phyloP scores from a whole-genome alignment of 805 yeast species.

The Teunomyces cretensis region DNA sequence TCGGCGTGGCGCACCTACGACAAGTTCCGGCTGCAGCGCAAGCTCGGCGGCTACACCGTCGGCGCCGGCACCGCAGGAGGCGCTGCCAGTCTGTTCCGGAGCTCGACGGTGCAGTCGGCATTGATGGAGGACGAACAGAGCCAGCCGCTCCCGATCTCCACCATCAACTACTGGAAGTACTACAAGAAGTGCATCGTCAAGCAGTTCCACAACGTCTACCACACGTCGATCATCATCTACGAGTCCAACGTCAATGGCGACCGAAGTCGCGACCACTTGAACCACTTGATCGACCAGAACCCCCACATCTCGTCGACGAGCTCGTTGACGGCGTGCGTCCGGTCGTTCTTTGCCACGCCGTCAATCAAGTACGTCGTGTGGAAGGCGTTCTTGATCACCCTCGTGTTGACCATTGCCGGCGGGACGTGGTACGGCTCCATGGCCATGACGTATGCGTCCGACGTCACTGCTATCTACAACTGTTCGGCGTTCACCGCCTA shows the following conservation, averaged over 20 bases:
- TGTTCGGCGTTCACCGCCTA: conserved; percentile 89
- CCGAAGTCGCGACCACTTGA: conserved; percentile 30
- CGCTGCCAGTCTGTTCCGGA: background rate
- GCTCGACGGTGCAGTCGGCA: background rate
- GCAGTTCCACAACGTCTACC: conserved; percentile 45
- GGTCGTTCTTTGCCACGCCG: conserved; percentile 40
- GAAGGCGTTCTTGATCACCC: conserved; percentile 46
- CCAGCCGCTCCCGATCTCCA: conserved; percentile 9
- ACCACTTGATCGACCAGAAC: conserved; percentile 34
- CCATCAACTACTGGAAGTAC: conserved; percentile 20
- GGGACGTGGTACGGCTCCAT: conserved; percentile 85
- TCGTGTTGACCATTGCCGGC: conserved; percentile 72
- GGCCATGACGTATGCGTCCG: conserved; percentile 76
- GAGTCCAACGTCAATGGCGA: conserved; percentile 40
- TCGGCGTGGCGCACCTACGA: conserved; percentile 45
- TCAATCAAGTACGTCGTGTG: conserved; percentile 49
- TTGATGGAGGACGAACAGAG: conserved; percentile 7
- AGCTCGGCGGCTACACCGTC: conserved; percentile 9
- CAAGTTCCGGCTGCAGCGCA: conserved; percentile 19
- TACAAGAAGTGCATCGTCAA: conserved; percentile 39
- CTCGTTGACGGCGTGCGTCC: conserved; percentile 31
- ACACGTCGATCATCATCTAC: conserved; percentile 42
- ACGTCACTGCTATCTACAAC: conserved; percentile 87
- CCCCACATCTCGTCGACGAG: conserved; percentile 35
- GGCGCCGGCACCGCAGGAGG: conserved; percentile 14